Base-by-base conservation (phyloP, 2,329 filamentous ascomycete genomes). In the Botrytis byssoidea region DNA sequence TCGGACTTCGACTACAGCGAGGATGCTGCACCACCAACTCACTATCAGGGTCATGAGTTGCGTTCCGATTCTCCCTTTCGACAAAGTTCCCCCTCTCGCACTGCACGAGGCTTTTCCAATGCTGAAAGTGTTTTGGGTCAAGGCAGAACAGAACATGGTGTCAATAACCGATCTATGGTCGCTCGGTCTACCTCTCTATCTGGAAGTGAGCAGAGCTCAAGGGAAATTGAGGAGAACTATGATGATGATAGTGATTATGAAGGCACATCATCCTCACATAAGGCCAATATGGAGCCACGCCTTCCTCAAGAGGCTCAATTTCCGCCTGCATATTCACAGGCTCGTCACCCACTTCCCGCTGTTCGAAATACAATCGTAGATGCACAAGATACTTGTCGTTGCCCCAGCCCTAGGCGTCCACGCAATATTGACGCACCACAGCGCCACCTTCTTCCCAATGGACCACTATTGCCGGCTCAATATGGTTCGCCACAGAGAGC, bases 121-220 rank as follows among this genome's bases (percentile, higher is more conserved):
- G 32, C 35, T 29, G 18, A 32, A 5, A 35, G 25, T 4, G 14
- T 42, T 12, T 40, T 42, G 5, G n/a, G 6, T 18, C 35, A 16
- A 12, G 35, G 6, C 0, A 37, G 5, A 40, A 14, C 9, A 2
- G 8, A 16, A 55, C 9, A 6, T 8, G 22, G 20, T 32, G 3
- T 20, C 35, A 48, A 25, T 22, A 1, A 18, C 6, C n/a, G 1
- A 20, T 0, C 5, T 5, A 29, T 40, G 1, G 10, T n/a, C 1
- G 10, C 37, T 22, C 25, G 32, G 12, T 3, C 16, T 29, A 18
- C 35, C 9, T 42, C 35, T 42, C 3, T 9, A 18, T 29, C 46
- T 12, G 18, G 35, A 3, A 29, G 40, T 1, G 12, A 16, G 22
- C n/a, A 32, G 9, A 29, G 25, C 42, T 57, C 25, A 0, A 68